These are phyloP conservation scores for Trapa incisa DNA, from an alignment of 345 rosid species.

Conservation along the genomic window DNA sequence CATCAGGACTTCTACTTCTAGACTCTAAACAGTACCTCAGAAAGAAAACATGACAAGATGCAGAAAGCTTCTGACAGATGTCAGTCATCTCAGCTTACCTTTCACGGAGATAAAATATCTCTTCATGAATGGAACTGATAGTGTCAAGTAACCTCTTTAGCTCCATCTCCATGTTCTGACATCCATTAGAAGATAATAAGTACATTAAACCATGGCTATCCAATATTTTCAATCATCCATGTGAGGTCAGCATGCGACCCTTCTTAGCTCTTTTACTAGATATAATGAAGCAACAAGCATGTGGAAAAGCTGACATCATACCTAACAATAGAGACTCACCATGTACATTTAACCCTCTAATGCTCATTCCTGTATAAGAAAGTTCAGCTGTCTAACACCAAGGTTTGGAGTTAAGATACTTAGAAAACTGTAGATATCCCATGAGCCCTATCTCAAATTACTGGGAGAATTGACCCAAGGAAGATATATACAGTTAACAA, in stretches of 20 bases:
- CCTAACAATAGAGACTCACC: not conserved
- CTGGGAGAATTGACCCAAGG: not conserved
- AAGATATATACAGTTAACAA: not conserved
- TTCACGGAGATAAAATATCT: slow-evolving; percentile 72
- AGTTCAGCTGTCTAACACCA: not conserved
- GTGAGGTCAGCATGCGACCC: not conserved
- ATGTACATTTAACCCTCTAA: not conserved
- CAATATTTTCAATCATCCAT: not conserved
- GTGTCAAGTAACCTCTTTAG: slow-evolving; percentile 67
- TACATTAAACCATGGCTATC: not conserved
- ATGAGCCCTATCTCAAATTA: not conserved
- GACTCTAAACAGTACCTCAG: not conserved
- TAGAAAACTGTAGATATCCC: not conserved
- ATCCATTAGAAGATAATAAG: not conserved
- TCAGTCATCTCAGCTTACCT: slow-evolving; percentile 31
- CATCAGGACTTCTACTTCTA: not conserved
- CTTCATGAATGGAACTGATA: slow-evolving; percentile 55
- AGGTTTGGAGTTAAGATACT: not conserved
- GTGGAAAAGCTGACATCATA: not conserved
- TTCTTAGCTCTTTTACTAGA: not conserved
- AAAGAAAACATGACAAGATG: not conserved
- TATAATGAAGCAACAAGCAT: not conserved
- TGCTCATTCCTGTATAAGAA: not conserved
- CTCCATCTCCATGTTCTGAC: slow-evolving; percentile 69
- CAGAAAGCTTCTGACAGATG: not conserved